phyloP scores from a whole-genome alignment of 2,329 filamentous ascomycete genomes.

The Achaetomium macrosporum region DNA sequence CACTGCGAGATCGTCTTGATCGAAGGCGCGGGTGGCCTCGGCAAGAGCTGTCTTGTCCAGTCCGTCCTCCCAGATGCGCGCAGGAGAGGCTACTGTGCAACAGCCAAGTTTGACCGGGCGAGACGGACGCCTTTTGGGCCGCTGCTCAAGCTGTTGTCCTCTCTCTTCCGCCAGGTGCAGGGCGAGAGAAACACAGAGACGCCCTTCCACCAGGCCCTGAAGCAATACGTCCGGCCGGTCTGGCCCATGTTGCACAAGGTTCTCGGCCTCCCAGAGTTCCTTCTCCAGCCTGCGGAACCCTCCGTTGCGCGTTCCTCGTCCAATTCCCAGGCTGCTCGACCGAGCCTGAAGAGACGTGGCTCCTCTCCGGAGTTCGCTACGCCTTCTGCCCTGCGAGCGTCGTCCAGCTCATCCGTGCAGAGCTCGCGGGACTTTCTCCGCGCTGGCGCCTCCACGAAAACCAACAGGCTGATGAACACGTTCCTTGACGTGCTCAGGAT shows the following conservation, averaged over 20 bases:
- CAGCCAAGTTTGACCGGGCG: slow-evolving; percentile 60
- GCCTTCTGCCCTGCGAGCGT: slow-evolving; percentile 30
- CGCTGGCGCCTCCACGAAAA: slow-evolving; percentile 53
- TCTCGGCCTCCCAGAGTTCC: slow-evolving; percentile 63
- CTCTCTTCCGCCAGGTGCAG: slow-evolving; percentile 62
- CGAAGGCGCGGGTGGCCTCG: slow-evolving; percentile 57
- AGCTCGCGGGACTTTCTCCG: slow-evolving; percentile 56
- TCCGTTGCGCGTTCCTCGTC: slow-evolving; percentile 33
- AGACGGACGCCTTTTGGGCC: slow-evolving; percentile 57
- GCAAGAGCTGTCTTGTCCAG: slow-evolving; percentile 60
- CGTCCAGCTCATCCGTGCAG: slow-evolving; percentile 38
- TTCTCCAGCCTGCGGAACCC: slow-evolving; percentile 48
- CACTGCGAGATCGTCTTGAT: slow-evolving; percentile 60
- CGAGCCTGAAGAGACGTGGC: slow-evolving; percentile 37
- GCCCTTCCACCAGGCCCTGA: slow-evolving; percentile 54
- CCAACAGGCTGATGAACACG: slow-evolving; percentile 75
- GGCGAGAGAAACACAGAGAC: slow-evolving; percentile 62
- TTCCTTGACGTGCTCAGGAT: slow-evolving; percentile 81
- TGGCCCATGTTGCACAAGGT: slow-evolving; percentile 60
- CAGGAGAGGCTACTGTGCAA: slow-evolving; percentile 58
- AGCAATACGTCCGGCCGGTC: slow-evolving; percentile 56
- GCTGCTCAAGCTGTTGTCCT: slow-evolving; percentile 58
- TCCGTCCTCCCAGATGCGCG: slow-evolving; percentile 56
- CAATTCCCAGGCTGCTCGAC: slow-evolving; percentile 28
- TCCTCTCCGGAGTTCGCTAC: slow-evolving; percentile 46